These are phyloP conservation scores for Chlorella sp. DNA, from an alignment of 139 green algal genomes.

Conservation along the genomic window DNA sequence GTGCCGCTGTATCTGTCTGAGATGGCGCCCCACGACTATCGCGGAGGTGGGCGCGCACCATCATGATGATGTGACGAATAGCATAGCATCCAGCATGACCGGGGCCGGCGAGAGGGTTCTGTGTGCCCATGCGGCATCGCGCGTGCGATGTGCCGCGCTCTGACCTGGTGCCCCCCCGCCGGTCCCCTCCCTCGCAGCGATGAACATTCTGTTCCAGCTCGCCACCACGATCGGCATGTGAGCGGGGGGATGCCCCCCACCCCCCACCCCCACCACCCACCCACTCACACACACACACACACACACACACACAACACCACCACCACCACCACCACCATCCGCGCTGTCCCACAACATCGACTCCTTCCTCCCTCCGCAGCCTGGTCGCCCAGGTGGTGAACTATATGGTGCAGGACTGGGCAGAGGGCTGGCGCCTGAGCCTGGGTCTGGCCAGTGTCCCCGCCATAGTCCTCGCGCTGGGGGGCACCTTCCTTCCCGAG, in stretches of 20 bases:
- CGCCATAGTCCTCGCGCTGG: conserved; percentile 34
- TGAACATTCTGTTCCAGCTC: too few relatives aligned
- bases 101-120: too few relatives aligned
- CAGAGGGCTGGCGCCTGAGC: conserved; percentile 35
- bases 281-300: too few relatives aligned
- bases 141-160: background rate
- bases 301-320: too few relatives aligned
- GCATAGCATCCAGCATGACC: background rate
- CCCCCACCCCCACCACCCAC: too few relatives aligned
- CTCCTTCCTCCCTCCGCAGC: too few relatives aligned
- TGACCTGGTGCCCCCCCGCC: background rate
- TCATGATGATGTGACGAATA: conserved; percentile 34
- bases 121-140: background rate
- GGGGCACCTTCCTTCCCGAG: conserved; percentile 68
- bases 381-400: conserved; percentile 45
- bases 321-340: too few relatives aligned
- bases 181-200: background rate
- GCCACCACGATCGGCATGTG: too few relatives aligned
- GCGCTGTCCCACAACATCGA: too few relatives aligned
- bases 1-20: conserved; percentile 51
- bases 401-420: conserved; percentile 30
- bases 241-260: too few relatives aligned
- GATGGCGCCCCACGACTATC: conserved; percentile 26
- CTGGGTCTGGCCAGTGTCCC: conserved; percentile 36
- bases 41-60: too few relatives aligned